Base-by-base conservation (phyloP, 1,139 yeast species). In the Lodderomyces metapsilosis region DNA sequence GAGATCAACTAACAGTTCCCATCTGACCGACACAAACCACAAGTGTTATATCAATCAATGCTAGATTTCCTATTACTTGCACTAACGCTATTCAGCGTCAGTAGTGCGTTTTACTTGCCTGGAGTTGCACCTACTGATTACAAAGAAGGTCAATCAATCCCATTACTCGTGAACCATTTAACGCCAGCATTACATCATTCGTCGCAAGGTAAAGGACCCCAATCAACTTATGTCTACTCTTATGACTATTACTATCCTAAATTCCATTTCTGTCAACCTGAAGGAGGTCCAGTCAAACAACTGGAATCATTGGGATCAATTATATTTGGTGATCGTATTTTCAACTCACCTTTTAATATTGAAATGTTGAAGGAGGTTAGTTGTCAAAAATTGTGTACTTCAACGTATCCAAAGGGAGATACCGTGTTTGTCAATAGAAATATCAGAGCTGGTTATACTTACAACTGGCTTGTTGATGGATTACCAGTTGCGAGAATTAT, bases 51-150 rank as follows among this genome's bases (percentile, higher is more conserved):
- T 24, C n/a, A 9, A 25, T 23, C 25, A 15, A 36, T 36, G 38
- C 38, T 36, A 24, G 16, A 24, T 16, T 10, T 17, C 5, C 15
- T 36, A n/a, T 6, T 36, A 24, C 22, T 36, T 36, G 38, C 33
- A 6, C 33, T 36, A 17, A 20, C 32, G 21, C 21, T 36, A 3
- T 16, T 36, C n/a, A 18, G 33, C 33, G 10, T 36, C 10, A 55
- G 67, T 13, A 52, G 58, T 39, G 95, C 83, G 2, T 91, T 91
- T 65, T 91, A 91, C 59, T 71, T 92, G 47, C 98, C 98, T 0
- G 98, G 98, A 10, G 94, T 89, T 23, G 95, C 97, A 0, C 98
- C 98, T 15, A 86, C 94, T 1, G 84, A 91, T 44, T 92, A 91
- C 59, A 72, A 76, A 39, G 70, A 76, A 47, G 89, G 84, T 40